Percentiles rank a stretch among this genome's conserved stretches.
Conservation (phyloP, 2,329 filamentous ascomycete genomes). For the Xylariaceae sp. region DNA sequence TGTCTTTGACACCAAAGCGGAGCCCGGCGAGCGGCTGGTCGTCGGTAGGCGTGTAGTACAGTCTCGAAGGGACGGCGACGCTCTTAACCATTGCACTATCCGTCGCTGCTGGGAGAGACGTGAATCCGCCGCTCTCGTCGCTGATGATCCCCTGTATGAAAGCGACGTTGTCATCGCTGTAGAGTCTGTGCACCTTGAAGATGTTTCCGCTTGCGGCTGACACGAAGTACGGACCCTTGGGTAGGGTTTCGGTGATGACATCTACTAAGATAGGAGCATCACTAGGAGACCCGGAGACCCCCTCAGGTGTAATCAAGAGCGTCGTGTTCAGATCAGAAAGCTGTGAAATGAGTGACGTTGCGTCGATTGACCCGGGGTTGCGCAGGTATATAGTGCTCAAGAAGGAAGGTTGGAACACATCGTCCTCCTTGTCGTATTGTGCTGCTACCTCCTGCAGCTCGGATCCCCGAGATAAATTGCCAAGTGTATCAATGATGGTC, state of each 20-base stretch:
- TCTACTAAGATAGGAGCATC: not conserved
- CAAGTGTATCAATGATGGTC: constrained; percentile 1
- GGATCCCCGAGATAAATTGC: not conserved
- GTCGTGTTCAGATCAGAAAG: not conserved
- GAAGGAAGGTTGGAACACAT: constrained; percentile 1
- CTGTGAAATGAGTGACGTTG: not conserved
- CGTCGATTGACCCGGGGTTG: not conserved
- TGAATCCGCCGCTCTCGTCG: not conserved
- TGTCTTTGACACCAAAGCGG: constrained; percentile 65
- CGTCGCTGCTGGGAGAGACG: not conserved
- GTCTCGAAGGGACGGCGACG: constrained; percentile 57
- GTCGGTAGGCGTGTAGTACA: constrained; percentile 57
- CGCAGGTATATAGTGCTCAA: not conserved
- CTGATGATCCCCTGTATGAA: constrained; percentile 2
- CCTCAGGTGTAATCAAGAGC: not conserved
- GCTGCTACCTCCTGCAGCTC: not conserved
- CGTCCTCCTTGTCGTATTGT: constrained; percentile 3
- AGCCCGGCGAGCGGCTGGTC: constrained; percentile 63
- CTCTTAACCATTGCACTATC: constrained; percentile 3
- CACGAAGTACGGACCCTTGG: constrained; percentile 5
- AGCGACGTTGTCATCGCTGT: not conserved
- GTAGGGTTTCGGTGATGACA: not conserved
- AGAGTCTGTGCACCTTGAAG: constrained; percentile 1
- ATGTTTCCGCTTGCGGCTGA: constrained; percentile 1
- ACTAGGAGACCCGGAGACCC: not conserved